Conservation (phyloP, 495 filamentous ascomycete genomes). For the Ascodesmis nigricans region DNA sequence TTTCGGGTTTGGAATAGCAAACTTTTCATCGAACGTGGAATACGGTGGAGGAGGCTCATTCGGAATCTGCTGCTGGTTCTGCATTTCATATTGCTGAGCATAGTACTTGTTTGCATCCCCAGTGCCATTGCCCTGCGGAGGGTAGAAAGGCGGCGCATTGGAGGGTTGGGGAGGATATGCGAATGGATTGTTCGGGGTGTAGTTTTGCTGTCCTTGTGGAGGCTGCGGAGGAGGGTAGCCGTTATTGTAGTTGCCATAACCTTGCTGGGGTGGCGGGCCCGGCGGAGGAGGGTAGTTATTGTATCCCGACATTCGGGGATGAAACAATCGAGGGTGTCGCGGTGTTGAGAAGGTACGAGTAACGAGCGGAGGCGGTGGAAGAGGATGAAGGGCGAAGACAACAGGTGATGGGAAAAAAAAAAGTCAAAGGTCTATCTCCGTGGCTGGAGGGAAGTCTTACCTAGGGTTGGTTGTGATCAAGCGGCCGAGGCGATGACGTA, state of each 20-base stretch:
- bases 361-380: too few species aligned
- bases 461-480: too few species aligned
- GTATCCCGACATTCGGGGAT: too few species aligned
- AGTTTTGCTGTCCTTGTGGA: neutral
- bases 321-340: too few species aligned
- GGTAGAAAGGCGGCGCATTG: neutral
- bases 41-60: constrained; percentile 17
- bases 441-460: too few species aligned
- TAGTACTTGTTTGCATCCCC: too few species aligned
- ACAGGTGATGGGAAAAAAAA: too few species aligned
- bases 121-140: neutral
- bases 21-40: constrained; percentile 51
- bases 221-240: neutral
- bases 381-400: too few species aligned
- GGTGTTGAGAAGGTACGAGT: too few species aligned
- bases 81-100: neutral
- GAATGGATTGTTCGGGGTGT: neutral
- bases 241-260: neutral
- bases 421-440: too few species aligned
- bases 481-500: too few species aligned
- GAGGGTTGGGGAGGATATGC: neutral
- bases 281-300: neutral
- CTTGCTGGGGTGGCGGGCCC: neutral
- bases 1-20: constrained; percentile 61
- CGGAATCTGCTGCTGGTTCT: neutral